phyloP scores from a whole-genome alignment of 257 asterid species.

The Plantago major region DNA sequence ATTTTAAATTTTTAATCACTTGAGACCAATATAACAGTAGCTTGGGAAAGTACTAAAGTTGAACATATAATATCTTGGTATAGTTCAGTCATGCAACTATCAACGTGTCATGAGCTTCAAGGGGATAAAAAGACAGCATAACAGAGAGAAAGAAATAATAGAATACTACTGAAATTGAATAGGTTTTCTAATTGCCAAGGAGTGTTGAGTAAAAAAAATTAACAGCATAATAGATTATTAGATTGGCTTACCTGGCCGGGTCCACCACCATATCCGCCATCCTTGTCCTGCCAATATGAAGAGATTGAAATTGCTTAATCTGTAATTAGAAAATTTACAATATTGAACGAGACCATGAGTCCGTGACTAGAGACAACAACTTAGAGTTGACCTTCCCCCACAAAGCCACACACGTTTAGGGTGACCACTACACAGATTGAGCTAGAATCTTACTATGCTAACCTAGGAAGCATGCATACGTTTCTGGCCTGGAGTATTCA shows the following conservation, averaged over 20 bases:
- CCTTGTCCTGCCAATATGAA: constrained; percentile 47
- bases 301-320: neutral
- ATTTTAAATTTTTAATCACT: neutral
- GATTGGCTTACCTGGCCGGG: constrained; percentile 79
- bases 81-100: constrained; percentile 2
- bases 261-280: constrained; percentile 99
- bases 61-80: neutral
- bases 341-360: too few species aligned
- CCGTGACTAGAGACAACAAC: too few species aligned
- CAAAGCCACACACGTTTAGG: too few species aligned
- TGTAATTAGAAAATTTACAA: neutral
- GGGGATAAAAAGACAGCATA: neutral
- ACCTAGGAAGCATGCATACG: too few species aligned
- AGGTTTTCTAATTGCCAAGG: neutral
- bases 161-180: constrained; percentile 1
- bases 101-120: neutral
- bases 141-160: neutral
- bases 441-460: too few species aligned
- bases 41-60: too few species aligned
- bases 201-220: neutral
- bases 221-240: neutral
- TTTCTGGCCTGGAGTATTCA: too few species aligned
- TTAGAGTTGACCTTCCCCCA: too few species aligned
- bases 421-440: too few species aligned
- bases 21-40: neutral